Evolutionary conservation across 2,329 filamentous ascomycete species (phyloP).

Genomic region (Sporothrix protearum): DNA sequence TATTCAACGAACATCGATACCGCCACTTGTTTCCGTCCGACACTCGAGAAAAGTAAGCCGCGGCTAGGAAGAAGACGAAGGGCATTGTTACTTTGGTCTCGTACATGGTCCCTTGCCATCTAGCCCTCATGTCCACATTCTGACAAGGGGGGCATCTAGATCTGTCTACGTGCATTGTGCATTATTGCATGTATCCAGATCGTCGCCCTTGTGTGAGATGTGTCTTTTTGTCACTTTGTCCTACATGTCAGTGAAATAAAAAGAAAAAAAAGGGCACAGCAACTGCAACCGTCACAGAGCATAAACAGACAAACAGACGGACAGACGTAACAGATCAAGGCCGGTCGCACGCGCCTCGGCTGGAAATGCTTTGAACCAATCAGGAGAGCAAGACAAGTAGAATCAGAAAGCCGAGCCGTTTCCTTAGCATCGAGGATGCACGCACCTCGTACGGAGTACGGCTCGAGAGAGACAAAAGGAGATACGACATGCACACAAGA

Average conservation of each 20-base stretch:
- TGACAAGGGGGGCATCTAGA: neutral
- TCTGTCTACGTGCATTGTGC: neutral
- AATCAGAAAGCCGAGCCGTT: neutral
- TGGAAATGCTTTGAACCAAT: neutral
- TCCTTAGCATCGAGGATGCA: neutral
- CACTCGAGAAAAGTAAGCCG: neutral
- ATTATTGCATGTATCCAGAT: neutral
- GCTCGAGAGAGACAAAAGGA: neutral
- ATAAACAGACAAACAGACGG: neutral
- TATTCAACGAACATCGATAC: neutral
- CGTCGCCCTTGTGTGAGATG: neutral
- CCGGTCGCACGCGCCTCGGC: neutral
- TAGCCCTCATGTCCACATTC: neutral
- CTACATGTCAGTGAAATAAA: neutral
- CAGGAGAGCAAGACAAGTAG: neutral
- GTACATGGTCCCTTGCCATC: neutral
- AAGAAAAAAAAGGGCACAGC: neutral
- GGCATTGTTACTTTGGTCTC: neutral
- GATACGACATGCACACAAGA: neutral
- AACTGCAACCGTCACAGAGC: neutral
- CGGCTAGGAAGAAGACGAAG: neutral
- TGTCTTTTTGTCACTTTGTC: neutral
- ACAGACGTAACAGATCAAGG: neutral
- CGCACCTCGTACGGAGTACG: neutral
- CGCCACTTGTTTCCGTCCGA: neutral